These are phyloP conservation scores for Candida caryicola DNA, from an alignment of 805 yeast species.

Conservation along the genomic window DNA sequence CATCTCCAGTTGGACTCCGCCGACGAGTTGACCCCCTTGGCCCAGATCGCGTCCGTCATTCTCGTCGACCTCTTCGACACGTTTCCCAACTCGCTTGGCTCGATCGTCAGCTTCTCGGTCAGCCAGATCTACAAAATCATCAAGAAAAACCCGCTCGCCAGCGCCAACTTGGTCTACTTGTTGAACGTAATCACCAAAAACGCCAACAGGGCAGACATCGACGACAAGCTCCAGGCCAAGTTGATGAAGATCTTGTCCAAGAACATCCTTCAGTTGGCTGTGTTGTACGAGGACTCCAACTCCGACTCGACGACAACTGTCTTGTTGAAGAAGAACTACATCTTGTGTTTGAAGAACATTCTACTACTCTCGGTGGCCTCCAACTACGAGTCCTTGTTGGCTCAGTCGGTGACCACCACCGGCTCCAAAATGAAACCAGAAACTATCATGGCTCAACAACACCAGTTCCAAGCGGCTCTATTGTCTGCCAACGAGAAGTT, in stretches of 20 bases:
- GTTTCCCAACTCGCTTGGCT: conserved; percentile 34
- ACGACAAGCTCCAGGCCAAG: conserved; percentile 39
- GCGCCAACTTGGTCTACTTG: conserved; percentile 28
- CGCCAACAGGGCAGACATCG: conserved; percentile 37
- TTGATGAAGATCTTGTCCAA: conserved; percentile 32
- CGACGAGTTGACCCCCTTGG: conserved; percentile 15
- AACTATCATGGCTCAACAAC: conserved; percentile 38
- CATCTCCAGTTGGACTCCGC: conserved; percentile 19
- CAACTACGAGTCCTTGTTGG: conserved; percentile 36
- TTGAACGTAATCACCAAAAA: conserved; percentile 30
- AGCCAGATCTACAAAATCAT: conserved; percentile 38
- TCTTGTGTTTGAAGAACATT: conserved; percentile 30
- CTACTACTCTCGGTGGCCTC: conserved; percentile 32
- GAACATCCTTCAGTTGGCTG: conserved; percentile 18
- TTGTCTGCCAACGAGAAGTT: conserved; percentile 30
- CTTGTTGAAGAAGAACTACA: conserved; percentile 29
- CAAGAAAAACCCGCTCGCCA: conserved; percentile 30
- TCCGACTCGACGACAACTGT: conserved; percentile 17
- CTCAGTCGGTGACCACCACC: conserved; percentile 31
- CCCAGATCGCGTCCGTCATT: conserved; percentile 26
- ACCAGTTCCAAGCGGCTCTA: conserved; percentile 32
- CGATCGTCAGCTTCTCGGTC: conserved; percentile 33
- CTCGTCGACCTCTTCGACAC: conserved; percentile 37
- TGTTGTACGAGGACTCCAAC: conserved; percentile 18
- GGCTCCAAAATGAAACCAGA: conserved; percentile 44